Evolutionary conservation across 2,329 filamentous ascomycete species (phyloP).

Genomic region (Pestalotiopsis sp.): DNA sequence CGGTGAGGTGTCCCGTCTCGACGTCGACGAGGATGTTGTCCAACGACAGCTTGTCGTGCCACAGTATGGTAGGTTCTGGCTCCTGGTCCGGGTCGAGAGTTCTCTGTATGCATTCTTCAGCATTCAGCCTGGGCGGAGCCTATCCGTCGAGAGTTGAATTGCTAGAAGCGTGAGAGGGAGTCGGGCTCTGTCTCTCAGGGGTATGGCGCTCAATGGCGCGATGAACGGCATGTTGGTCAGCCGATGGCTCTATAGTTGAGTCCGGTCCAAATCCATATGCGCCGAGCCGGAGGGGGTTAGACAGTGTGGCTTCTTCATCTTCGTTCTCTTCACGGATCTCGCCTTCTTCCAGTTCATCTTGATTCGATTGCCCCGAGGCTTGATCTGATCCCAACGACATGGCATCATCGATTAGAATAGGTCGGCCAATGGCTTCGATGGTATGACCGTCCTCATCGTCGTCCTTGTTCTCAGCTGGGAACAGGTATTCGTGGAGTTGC

Average conservation of each 20-base stretch:
- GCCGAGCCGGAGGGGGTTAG: no score
- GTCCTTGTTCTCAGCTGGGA: slow-evolving; percentile 4
- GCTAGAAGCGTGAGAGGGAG: neutral
- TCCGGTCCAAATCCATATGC: no score
- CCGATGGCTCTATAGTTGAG: no score
- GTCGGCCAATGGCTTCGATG: neutral
- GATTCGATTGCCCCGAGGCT: neutral
- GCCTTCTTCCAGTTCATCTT: neutral
- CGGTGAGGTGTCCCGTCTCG: slow-evolving; percentile 29
- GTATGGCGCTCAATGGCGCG: neutral
- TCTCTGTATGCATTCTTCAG: neutral
- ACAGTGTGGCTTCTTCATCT: no score
- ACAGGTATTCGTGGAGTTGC: neutral
- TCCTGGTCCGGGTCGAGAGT: neutral
- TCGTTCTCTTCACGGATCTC: neutral
- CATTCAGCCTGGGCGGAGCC: neutral
- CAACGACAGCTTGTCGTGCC: slow-evolving; percentile 32
- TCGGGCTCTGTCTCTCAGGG: neutral
- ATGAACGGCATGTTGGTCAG: no score
- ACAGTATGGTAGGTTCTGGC: slow-evolving; percentile 28
- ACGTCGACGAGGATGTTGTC: slow-evolving; percentile 37
- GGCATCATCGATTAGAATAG: neutral
- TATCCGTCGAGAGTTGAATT: neutral
- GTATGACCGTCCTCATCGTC: slow-evolving; percentile 11
- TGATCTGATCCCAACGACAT: neutral